These are phyloP conservation scores for Zygoascus ofunaensis DNA, from an alignment of 805 yeast species.

Conservation along the genomic window DNA sequence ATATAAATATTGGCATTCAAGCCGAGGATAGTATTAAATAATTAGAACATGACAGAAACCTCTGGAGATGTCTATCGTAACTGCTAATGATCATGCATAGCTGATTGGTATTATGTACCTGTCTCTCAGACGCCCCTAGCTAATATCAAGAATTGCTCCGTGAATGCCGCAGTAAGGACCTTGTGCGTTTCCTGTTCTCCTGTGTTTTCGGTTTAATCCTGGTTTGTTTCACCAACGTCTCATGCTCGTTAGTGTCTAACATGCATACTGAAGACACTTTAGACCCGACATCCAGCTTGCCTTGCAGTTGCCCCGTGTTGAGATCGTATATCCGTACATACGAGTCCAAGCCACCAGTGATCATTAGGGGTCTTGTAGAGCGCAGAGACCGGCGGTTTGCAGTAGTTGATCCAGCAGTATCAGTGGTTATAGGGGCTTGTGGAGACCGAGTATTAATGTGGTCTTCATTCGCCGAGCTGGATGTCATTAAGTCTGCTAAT, in stretches of 20 bases:
- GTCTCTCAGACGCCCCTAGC: no score
- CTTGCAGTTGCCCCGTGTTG: slow-evolving; percentile 6
- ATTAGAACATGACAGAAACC: no score
- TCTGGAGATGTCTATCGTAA: no score
- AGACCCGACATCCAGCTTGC: slow-evolving; percentile 6
- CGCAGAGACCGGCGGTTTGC: no score
- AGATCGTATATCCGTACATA: slow-evolving; percentile 10
- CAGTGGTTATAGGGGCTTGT: no score
- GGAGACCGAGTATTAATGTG: not conserved
- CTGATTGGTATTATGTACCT: no score
- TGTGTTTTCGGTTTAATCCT: not conserved
- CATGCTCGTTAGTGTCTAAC: slow-evolving; percentile 4
- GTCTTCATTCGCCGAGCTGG: not conserved
- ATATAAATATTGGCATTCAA: no score
- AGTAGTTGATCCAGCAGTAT: no score
- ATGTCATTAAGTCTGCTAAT: not conserved
- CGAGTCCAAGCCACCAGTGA: slow-evolving; percentile 11
- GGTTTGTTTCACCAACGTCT: not conserved
- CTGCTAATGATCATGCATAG: no score
- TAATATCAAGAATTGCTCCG: no score
- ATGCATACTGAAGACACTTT: slow-evolving; percentile 6
- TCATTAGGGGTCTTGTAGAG: slow-evolving; percentile 6
- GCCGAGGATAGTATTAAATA: no score
- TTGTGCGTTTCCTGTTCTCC: not conserved
- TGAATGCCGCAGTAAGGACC: no score